Conservation (phyloP, 2,329 filamentous ascomycete species). For the Rhynchosporium graminicola region DNA sequence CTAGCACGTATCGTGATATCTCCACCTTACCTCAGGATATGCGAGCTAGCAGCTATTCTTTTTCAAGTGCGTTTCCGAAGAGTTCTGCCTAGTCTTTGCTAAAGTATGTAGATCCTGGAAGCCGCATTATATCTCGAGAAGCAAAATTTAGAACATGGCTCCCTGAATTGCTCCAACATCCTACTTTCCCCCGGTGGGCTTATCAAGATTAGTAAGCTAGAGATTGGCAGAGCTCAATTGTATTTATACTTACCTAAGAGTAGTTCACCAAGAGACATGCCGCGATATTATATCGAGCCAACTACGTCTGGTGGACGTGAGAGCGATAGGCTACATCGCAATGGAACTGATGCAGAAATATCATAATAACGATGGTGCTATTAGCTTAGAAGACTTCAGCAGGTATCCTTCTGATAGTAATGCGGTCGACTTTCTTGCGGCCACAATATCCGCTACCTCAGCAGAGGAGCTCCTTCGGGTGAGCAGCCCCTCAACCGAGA, state of each 20-base stretch:
- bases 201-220: slow-evolving; percentile 20
- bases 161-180: slow-evolving; percentile 21
- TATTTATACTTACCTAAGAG: slow-evolving; percentile 10
- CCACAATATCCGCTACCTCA: slow-evolving; percentile 8
- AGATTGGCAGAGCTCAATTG: not conserved
- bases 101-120: slow-evolving; percentile 18
- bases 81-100: slow-evolving; percentile 3
- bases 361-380: slow-evolving; percentile 14
- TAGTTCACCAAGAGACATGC: slow-evolving; percentile 22
- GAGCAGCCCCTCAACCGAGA: not conserved
- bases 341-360: slow-evolving; percentile 24
- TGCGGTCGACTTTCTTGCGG: slow-evolving; percentile 18
- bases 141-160: slow-evolving; percentile 18
- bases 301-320: slow-evolving; percentile 18
- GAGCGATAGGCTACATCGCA: slow-evolving; percentile 21
- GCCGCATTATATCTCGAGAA: slow-evolving; percentile 18
- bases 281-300: slow-evolving; percentile 9
- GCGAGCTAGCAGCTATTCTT: slow-evolving; percentile 18
- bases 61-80: slow-evolving; percentile 17
- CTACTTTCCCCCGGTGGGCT: slow-evolving; percentile 19
- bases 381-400: slow-evolving; percentile 10
- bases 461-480: not conserved
- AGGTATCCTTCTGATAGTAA: slow-evolving; percentile 14
- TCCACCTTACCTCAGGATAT: slow-evolving; percentile 14
- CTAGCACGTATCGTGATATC: slow-evolving; percentile 18